These are phyloP conservation scores for Oenanthe javanica DNA, from an alignment of 140 eudicot species.

Conservation along the genomic window DNA sequence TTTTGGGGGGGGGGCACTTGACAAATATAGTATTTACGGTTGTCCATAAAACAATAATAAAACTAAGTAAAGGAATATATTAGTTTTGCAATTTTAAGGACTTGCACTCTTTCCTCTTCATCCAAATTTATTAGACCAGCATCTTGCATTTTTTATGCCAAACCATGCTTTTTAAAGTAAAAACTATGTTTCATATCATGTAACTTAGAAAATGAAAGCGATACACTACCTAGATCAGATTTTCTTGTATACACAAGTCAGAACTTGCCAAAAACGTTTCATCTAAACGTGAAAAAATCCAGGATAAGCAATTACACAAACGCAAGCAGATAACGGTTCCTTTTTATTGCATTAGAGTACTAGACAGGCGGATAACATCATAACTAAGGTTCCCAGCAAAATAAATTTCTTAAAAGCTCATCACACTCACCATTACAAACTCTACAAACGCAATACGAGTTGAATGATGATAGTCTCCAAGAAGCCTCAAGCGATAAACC, in stretches of 20 bases:
- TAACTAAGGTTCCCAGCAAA: background rate
- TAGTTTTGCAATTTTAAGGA: background rate
- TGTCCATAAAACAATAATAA: background rate
- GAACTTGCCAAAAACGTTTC: background rate
- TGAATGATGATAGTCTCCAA: conserved; percentile 73
- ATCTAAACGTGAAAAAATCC: background rate
- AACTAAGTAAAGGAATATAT: background rate
- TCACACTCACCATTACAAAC: conserved; percentile 52
- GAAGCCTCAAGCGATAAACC: conserved; percentile 75
- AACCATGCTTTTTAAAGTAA: background rate
- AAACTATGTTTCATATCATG: background rate
- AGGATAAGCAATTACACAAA: background rate
- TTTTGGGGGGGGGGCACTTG: background rate
- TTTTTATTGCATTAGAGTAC: background rate
- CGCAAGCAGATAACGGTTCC: background rate
- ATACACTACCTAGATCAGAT: background rate
- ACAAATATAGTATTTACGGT: background rate
- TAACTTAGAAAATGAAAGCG: background rate
- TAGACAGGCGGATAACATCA: background rate
- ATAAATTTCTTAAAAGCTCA: background rate
- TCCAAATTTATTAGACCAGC: background rate
- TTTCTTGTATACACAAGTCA: background rate
- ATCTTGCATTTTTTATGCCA: background rate
- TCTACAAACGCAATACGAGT: conserved; percentile 83
- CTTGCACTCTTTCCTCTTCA: background rate